These are phyloP conservation scores for Sclerotinia sclerotiorum DNA, from an alignment of 2,329 filamentous ascomycete species.

Conservation along the genomic window DNA sequence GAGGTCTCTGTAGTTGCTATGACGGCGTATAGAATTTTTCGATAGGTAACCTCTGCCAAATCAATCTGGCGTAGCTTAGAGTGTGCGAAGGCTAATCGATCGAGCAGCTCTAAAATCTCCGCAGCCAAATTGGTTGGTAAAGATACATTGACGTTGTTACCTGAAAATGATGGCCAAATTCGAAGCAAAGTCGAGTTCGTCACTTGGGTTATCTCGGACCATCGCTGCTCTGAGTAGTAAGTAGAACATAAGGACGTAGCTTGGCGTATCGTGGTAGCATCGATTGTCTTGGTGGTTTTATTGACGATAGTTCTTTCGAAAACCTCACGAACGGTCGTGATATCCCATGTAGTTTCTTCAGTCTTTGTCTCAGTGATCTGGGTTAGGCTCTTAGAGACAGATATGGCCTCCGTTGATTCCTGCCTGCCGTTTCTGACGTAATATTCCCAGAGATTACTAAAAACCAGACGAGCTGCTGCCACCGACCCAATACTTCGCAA, in stretches of 20 bases:
- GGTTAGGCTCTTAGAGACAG: constrained; percentile 22
- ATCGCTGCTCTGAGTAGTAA: constrained; percentile 28
- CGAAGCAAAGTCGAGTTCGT: constrained; percentile 24
- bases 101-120: constrained; percentile 18
- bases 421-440: constrained; percentile 28
- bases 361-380: constrained; percentile 25
- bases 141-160: constrained; percentile 23
- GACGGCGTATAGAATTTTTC: constrained; percentile 27
- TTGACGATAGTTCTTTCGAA: constrained; percentile 27
- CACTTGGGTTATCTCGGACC: constrained; percentile 28
- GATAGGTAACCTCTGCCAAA: constrained; percentile 27
- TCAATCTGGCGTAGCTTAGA: constrained; percentile 27
- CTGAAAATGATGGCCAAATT: constrained; percentile 28
- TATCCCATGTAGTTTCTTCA: constrained; percentile 23
- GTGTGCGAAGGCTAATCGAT: constrained; percentile 19
- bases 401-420: constrained; percentile 24
- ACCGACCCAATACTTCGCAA: constrained; percentile 25
- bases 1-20: constrained; percentile 24
- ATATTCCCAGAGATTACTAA: constrained; percentile 27
- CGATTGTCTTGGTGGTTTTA: constrained; percentile 25
- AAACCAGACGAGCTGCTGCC: constrained; percentile 22
- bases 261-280: constrained; percentile 25
- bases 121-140: constrained; percentile 23
- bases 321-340: constrained; percentile 24
- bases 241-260: constrained; percentile 25